Evolutionary conservation across 306 rosid genomes (phyloP).

Genomic region (Fagus crenata): DNA sequence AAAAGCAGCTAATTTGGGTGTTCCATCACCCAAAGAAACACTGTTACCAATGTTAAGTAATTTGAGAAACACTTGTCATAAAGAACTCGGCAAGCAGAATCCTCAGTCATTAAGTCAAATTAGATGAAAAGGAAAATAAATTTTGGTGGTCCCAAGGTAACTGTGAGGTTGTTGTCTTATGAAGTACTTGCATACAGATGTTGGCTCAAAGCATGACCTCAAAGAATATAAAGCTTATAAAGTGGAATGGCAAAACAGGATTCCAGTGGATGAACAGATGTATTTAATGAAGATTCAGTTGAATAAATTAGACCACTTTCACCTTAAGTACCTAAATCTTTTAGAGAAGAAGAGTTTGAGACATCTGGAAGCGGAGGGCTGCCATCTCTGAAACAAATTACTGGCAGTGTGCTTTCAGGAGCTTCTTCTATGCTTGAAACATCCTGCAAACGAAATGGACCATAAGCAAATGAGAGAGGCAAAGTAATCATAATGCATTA

Average conservation of each 20-base stretch:
- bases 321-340: slow-evolving; percentile 55
- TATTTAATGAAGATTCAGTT: slow-evolving; percentile 15
- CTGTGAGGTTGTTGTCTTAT: background rate
- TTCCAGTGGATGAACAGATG: slow-evolving; percentile 16
- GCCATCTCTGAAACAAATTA: slow-evolving; percentile 87
- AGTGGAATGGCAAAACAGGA: slow-evolving; percentile 14
- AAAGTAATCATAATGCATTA: slow-evolving; percentile 15
- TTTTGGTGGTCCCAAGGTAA: background rate
- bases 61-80: background rate
- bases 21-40: slow-evolving; percentile 20
- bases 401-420: slow-evolving; percentile 54
- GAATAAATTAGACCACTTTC: slow-evolving; percentile 13
- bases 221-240: background rate
- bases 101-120: background rate
- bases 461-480: slow-evolving; percentile 25
- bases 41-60: background rate
- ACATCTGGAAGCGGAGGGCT: slow-evolving; percentile 87
- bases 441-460: slow-evolving; percentile 54
- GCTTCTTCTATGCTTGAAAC: slow-evolving; percentile 44
- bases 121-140: background rate
- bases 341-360: slow-evolving; percentile 56
- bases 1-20: background rate
- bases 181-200: background rate
- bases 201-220: background rate
- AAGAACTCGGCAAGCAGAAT: slow-evolving; percentile 12